These are phyloP conservation scores for Flagelloscypha sp. DNA, from an alignment of 768 basidiomycete genomes.

Conservation along the genomic window DNA sequence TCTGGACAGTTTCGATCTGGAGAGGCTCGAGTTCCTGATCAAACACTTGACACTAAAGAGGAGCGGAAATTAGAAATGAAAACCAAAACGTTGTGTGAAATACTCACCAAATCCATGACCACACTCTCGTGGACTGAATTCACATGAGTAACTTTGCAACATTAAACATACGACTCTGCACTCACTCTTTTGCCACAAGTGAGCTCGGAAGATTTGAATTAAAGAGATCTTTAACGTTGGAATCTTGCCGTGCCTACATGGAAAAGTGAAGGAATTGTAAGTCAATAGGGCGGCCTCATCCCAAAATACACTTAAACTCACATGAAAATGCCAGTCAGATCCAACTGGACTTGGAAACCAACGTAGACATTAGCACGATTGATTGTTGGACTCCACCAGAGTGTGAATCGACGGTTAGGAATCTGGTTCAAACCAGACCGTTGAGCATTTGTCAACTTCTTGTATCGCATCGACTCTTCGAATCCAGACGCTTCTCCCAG, in stretches of 20 bases:
- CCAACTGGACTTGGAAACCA: conserved; percentile 99
- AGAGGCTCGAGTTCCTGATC: conserved; percentile 97
- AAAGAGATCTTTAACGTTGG: conserved; percentile 97
- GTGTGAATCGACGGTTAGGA: conserved; percentile 96
- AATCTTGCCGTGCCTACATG: conserved; percentile 87
- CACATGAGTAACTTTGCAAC: conserved; percentile 7
- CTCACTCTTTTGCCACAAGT: conserved; percentile 99
- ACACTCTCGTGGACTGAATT: conserved; percentile 77
- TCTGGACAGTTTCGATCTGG: conserved; percentile 98
- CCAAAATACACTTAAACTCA: conserved; percentile 23
- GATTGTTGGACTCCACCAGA: conserved; percentile 99
- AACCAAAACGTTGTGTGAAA: not conserved
- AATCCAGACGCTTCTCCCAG: conserved; percentile 99
- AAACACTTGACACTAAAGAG: conserved; percentile 85
- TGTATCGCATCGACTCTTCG: conserved; percentile 93
- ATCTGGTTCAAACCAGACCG: conserved; percentile 97
- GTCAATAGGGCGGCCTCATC: not conserved
- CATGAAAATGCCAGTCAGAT: conserved; percentile 97
- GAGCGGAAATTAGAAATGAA: conserved; percentile 2
- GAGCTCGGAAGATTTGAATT: conserved; percentile 99
- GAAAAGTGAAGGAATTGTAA: conserved; percentile 2
- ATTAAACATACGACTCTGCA: conserved; percentile 21
- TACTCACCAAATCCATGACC: conserved; percentile 76
- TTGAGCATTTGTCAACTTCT: conserved; percentile 96
- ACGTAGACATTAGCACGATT: conserved; percentile 99